Evolutionary conservation across 225 moss, liverwort and hornwort genomes (phyloP).

Genomic region (Lunularia cruciata): DNA sequence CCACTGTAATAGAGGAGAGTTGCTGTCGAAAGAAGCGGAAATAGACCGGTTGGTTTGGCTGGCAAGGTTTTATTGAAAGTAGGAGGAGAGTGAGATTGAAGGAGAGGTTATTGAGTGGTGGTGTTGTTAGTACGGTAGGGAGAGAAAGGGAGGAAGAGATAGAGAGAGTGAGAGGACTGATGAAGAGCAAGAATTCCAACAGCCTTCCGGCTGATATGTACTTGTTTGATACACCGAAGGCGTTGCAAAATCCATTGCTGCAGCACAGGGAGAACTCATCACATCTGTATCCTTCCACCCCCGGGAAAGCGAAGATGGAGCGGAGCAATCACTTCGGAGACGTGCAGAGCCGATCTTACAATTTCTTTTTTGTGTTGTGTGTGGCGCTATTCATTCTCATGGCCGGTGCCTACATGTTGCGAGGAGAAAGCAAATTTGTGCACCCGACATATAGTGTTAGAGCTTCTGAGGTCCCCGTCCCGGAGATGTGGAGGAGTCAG

Average conservation of each 20-base stretch:
- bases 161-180: neutral
- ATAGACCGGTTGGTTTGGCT: no score
- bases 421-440: constrained; percentile 10
- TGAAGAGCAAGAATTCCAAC: constrained; percentile 28
- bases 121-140: neutral
- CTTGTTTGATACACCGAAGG: constrained; percentile 16
- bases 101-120: no score
- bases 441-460: constrained; percentile 28
- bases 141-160: neutral
- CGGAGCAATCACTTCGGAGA: constrained; percentile 34
- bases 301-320: constrained; percentile 37
- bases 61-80: no score
- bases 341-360: constrained; percentile 31
- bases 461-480: constrained; percentile 19
- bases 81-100: no score
- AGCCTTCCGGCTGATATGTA: constrained; percentile 31
- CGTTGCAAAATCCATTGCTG: constrained; percentile 22
- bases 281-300: constrained; percentile 20
- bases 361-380: constrained; percentile 36
- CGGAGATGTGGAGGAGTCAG: constrained; percentile 35
- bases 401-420: constrained; percentile 32
- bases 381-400: constrained; percentile 33
- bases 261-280: constrained; percentile 4
- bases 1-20: no score
- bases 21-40: no score